Evolutionary conservation across 352 stramenopile genomes (phyloP).

Genomic region (Phytophthora uliginosa): DNA sequence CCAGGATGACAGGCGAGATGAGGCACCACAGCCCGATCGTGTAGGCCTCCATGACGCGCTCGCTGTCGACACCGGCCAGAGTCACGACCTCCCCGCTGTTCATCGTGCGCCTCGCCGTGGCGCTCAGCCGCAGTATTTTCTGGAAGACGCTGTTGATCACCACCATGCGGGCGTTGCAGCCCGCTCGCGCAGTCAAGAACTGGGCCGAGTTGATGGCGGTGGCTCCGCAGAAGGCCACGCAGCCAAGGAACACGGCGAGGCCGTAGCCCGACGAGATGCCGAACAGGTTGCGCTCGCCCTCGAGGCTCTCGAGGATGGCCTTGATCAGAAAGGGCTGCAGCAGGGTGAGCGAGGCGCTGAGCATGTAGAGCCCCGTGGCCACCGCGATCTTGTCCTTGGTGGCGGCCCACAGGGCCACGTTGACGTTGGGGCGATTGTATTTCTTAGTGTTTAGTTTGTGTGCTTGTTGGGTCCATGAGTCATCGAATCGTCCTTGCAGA

Average conservation of each 20-base stretch:
- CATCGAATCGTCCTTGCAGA: constrained; percentile 57
- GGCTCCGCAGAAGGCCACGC: constrained; percentile 44
- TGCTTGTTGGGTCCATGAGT: constrained; percentile 41
- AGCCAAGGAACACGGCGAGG: constrained; percentile 43
- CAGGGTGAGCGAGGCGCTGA: constrained; percentile 49
- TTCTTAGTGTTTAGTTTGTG: neutral
- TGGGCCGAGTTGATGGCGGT: constrained; percentile 54
- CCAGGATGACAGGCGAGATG: constrained; percentile 50
- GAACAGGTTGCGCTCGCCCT: constrained; percentile 45
- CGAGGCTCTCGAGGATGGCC: constrained; percentile 53
- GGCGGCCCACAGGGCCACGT: constrained; percentile 56
- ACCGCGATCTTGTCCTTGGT: constrained; percentile 48
- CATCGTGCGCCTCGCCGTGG: constrained; percentile 49
- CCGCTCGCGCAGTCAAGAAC: constrained; percentile 49
- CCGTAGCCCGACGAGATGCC: constrained; percentile 59
- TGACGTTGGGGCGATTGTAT: constrained; percentile 40
- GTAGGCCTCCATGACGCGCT: constrained; percentile 60
- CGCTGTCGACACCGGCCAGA: constrained; percentile 56
- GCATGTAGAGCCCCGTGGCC: constrained; percentile 44
- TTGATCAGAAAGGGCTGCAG: constrained; percentile 67
- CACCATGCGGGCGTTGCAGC: constrained; percentile 60
- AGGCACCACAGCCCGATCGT: constrained; percentile 45
- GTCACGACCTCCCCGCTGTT: constrained; percentile 65
- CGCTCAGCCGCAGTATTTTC: constrained; percentile 57
- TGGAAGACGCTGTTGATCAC: constrained; percentile 69